Evolutionary conservation across 129 eudicot genomes (phyloP), one percentile per base, ranked within the genome.

Genomic region (Lactuca sativa): DNA sequence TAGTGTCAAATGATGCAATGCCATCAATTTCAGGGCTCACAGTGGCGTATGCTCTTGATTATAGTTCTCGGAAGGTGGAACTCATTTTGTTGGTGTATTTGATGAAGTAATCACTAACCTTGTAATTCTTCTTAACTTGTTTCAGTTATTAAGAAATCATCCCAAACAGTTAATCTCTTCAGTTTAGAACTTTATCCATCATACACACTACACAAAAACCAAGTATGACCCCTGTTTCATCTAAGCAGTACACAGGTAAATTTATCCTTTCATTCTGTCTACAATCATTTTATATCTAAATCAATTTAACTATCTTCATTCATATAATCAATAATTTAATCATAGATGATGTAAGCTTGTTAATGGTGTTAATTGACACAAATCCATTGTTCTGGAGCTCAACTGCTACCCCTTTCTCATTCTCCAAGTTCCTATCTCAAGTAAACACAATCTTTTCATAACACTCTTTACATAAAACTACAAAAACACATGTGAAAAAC

Each of bases 311-410:
- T 49, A 1, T 55, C 37, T 41, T 34, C 18, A 18, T 54, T 41
- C 30, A 15, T 56, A 2, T 55, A 4, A 44, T 49, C 10, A 67
- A 65, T 14, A 40, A 59, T 37, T 63, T 21, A 30, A 32, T 71
- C 14, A 41, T 88, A 92, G 97, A 92, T 75, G 97, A 92, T 54
- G 96, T 92, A 37, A 92, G 97, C 72, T 79, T 92, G 40, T 40
- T 92, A 41, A 71, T 92, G 91, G 89, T 92, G 7, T 61, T 92
- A 69, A 71, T 92, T 14, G 97, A 92, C 73, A 88, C 95, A 7
- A 92, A 92, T 48, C 97, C 97, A 0, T 84, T 74, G 49, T 88
- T 88, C 44, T 92, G 97, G 97, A 82, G 86, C 63, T 70, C 93
- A 14, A 25, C 71, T 1, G 74, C 82, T 33, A 36, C 75, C 7